Evolutionary conservation across 2,329 filamentous ascomycete genomes (phyloP).

Genomic region (Exophiala sideris): DNA sequence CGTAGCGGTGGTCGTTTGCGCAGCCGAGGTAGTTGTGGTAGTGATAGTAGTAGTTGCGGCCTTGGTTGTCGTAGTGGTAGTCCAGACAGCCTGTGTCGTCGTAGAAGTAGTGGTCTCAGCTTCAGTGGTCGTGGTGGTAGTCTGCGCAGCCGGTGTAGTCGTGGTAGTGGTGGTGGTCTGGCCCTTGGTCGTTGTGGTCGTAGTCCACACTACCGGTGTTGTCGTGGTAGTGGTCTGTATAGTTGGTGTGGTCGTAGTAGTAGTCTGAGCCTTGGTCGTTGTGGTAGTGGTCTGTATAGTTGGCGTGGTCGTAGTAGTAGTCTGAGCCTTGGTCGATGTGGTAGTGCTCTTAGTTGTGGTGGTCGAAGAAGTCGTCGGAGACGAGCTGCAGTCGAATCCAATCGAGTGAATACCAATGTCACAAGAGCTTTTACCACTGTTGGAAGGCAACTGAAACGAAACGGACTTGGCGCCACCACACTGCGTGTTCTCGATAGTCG

Average conservation of each 20-base stretch:
- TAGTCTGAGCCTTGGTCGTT: slow-evolving; percentile 12
- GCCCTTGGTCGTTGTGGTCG: slow-evolving; percentile 3
- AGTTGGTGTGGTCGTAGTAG: not conserved
- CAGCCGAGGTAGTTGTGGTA: not conserved
- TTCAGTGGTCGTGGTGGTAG: slow-evolving; percentile 7
- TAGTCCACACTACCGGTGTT: not conserved
- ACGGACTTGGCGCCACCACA: slow-evolving; percentile 88
- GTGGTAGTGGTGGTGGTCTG: slow-evolving; percentile 8
- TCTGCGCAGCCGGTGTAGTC: slow-evolving; percentile 2
- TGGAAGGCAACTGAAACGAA: slow-evolving; percentile 61
- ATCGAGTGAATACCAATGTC: slow-evolving; percentile 71
- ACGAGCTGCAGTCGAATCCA: slow-evolving; percentile 65
- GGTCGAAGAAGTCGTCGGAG: slow-evolving; percentile 29
- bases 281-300: not conserved
- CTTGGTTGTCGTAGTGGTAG: slow-evolving; percentile 4
- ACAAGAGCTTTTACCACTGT: slow-evolving; percentile 58
- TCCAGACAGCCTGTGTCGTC: slow-evolving; percentile 1
- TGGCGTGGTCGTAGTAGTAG: slow-evolving; percentile 34
- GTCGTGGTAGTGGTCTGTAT: slow-evolving; percentile 4
- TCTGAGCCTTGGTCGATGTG: slow-evolving; percentile 41
- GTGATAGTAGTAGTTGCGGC: not conserved
- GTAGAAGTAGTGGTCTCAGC: slow-evolving; percentile 14
- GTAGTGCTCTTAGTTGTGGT: slow-evolving; percentile 38
- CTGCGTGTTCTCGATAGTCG: slow-evolving; percentile 74
- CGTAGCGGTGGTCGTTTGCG: not conserved